These are phyloP conservation scores for Amphicarpaea edgeworthii DNA, from an alignment of 306 rosid genomes.

Conservation along the genomic window DNA sequence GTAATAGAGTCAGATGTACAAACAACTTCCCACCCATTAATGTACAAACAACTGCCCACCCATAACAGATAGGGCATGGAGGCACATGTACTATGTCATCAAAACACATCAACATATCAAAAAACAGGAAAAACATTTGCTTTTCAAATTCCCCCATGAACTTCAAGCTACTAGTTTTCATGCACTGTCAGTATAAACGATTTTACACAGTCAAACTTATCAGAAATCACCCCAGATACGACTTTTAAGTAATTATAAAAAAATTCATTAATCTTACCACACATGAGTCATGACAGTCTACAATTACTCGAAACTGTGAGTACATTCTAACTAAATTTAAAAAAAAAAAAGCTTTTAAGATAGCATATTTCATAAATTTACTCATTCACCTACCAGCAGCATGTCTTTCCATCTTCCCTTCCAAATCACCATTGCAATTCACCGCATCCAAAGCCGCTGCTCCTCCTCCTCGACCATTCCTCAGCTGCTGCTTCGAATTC, in stretches of 20 bases:
- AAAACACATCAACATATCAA: conserved; percentile 2
- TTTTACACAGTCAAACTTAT: background rate
- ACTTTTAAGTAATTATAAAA: too few relatives aligned
- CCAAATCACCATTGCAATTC: conserved; percentile 59
- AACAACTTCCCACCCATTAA: too few relatives aligned
- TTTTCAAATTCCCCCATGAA: too few relatives aligned
- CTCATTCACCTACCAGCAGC: conserved; percentile 66
- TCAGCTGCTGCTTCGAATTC: conserved; percentile 47
- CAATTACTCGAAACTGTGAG: too few relatives aligned
- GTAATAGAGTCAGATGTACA: too few relatives aligned
- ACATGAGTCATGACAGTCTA: background rate
- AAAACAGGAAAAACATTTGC: background rate
- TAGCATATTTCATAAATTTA: background rate
- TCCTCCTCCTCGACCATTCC: conserved; percentile 57
- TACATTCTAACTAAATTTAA: background rate
- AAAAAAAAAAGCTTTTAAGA: background rate
- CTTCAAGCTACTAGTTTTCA: background rate
- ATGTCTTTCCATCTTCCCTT: conserved; percentile 56
- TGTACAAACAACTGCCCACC: too few relatives aligned
- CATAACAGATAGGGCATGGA: too few relatives aligned
- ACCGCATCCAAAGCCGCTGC: conserved; percentile 47
- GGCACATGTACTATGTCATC: too few relatives aligned
- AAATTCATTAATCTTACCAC: background rate
- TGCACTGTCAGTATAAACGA: background rate
- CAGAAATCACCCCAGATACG: background rate